These are phyloP conservation scores for Syzygium aromaticum DNA, from an alignment of 345 rosid species.

Conservation along the genomic window DNA sequence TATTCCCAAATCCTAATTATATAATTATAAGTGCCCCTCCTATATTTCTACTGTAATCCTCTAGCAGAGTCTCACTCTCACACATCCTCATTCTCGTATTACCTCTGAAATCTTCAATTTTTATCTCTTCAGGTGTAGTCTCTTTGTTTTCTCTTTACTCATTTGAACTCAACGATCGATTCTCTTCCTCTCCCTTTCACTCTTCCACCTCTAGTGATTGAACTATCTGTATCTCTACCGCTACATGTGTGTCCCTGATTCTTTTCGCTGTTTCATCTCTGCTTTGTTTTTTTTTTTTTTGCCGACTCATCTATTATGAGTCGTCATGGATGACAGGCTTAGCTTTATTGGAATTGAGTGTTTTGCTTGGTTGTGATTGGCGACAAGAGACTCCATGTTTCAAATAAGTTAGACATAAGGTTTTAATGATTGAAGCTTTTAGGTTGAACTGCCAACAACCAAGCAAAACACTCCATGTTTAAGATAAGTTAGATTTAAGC, in stretches of 20 bases:
- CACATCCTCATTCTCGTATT: background rate
- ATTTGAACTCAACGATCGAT: background rate
- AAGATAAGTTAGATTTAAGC: too few relatives aligned
- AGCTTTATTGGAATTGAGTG: background rate
- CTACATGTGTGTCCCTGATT: background rate
- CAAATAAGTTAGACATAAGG: too few relatives aligned
- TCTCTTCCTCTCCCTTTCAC: background rate
- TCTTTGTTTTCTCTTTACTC: background rate
- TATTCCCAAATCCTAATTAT: too few relatives aligned
- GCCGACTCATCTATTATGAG: background rate
- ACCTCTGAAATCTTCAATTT: background rate
- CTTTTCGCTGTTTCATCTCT: background rate
- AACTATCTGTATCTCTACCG: background rate
- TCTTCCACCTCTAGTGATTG: background rate
- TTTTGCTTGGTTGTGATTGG: background rate
- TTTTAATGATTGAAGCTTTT: too few relatives aligned
- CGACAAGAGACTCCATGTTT: background rate
- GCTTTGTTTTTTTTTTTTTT: too few relatives aligned
- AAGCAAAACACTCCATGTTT: too few relatives aligned
- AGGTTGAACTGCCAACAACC: too few relatives aligned
- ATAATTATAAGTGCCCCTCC: background rate
- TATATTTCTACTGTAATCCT: background rate
- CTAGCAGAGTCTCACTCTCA: background rate
- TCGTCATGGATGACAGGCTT: fast-evolving
- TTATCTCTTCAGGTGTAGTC: background rate